These are phyloP conservation scores for Eimeria acervulina DNA, from an alignment of 169 alveolate genomes.

Conservation along the genomic window DNA sequence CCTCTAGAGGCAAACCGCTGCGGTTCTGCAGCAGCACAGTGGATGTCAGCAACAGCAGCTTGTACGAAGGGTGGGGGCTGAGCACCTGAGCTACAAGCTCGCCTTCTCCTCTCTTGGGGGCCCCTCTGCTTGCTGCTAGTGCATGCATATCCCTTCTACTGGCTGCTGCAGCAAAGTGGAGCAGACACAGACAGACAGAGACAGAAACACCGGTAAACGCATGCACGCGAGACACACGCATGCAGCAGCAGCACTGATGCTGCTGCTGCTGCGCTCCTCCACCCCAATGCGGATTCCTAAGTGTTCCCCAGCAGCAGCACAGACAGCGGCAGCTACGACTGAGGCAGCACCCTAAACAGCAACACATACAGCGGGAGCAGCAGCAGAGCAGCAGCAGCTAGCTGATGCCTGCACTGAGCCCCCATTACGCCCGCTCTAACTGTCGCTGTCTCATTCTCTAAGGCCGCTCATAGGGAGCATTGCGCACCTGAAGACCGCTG, in stretches of 20 bases:
- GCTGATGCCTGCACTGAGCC: background rate
- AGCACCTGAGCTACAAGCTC: conserved; percentile 89
- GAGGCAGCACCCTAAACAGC: background rate
- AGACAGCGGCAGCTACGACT: background rate
- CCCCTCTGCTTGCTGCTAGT: background rate
- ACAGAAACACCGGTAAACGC: background rate
- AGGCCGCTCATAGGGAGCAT: background rate
- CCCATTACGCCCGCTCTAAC: background rate
- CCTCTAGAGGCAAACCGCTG: conserved; percentile 91
- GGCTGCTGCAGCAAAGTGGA: background rate
- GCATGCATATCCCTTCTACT: background rate
- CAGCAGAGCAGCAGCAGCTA: background rate
- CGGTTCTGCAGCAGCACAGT: conserved; percentile 90
- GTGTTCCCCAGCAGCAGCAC: background rate
- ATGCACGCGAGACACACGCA: background rate
- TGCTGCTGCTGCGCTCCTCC: background rate
- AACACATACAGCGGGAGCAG: background rate
- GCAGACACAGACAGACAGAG: background rate
- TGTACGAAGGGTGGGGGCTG: conserved; percentile 93
- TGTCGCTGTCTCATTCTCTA: background rate
- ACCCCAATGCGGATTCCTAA: background rate
- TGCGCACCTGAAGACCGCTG: background rate
- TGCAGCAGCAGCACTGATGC: background rate
- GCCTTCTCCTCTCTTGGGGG: background rate
- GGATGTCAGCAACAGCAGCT: conserved; percentile 91